phyloP scores from a whole-genome alignment of 2,329 filamentous ascomycete genomes.

The Reticulascus tulasneorum region DNA sequence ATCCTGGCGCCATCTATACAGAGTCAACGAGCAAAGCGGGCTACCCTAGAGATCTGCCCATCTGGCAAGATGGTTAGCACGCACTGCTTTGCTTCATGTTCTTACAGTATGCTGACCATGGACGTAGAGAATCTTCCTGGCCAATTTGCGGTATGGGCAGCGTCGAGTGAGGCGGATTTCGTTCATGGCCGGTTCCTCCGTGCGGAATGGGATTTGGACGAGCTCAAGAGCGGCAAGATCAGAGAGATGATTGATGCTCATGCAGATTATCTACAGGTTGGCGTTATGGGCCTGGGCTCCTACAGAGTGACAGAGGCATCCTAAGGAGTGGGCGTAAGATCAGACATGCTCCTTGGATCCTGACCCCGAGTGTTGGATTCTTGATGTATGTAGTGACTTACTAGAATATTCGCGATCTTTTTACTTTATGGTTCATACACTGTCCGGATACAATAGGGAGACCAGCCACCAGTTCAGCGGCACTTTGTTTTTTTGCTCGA shows the following conservation, averaged over 20 bases:
- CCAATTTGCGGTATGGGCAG: constrained; percentile 34
- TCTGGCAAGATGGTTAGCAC: constrained; percentile 23
- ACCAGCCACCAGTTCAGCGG: too few species aligned
- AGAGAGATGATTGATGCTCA: constrained; percentile 12
- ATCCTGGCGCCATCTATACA: constrained; percentile 35
- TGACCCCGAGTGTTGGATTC: too few species aligned
- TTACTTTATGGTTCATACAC: too few species aligned
- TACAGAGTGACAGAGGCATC: too few species aligned
- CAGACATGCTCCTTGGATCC: too few species aligned
- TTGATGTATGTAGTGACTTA: too few species aligned
- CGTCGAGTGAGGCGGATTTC: constrained; percentile 31
- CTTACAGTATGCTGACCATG: not conserved
- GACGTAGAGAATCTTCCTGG: constrained; percentile 1
- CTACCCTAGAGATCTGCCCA: constrained; percentile 16
- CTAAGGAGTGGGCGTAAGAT: too few species aligned
- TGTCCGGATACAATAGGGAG: too few species aligned
- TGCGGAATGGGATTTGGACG: constrained; percentile 38
- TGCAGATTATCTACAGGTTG: constrained; percentile 13
- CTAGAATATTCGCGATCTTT: too few species aligned
- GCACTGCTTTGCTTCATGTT: too few species aligned
- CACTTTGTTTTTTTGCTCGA: too few species aligned
- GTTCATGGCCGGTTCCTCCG: constrained; percentile 34
- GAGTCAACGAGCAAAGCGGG: constrained; percentile 19
- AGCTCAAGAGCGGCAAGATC: constrained; percentile 21
- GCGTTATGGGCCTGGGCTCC: constrained; percentile 7